Evolutionary conservation across 345 rosid species (phyloP), one percentile per base, ranked within the genome.

Genomic region (Microcos paniculata): DNA sequence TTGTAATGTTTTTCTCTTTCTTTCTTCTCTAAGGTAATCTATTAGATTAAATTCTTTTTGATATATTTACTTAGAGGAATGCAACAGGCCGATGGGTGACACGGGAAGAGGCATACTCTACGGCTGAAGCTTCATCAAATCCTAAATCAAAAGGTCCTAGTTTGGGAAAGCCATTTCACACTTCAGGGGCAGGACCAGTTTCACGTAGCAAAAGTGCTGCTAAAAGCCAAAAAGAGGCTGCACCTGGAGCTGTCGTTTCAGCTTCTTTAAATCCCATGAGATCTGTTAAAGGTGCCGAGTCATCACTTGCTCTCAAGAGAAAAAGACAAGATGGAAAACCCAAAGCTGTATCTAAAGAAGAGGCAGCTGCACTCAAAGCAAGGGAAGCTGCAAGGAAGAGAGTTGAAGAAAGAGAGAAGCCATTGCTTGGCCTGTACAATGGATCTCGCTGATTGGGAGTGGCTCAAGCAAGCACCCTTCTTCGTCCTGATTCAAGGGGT

Each of bases 331-430:
- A 85, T 51, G 88, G 83, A 66, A 89, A 85, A 78, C 90, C 92
- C 1, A 88, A 96, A 88, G 83, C 81, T 33, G 68, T 90, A 63
- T 86, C 96, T 13, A 80, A 78, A 76, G 99, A 90, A 84, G 99
- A 95, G 82, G 84, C 59, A 57, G 90, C 96, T 73, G 99, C 98
- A 19, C 86, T 91, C 52, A 95, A 85, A 82, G 97, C 96, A 2
- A 89, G 99, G 82, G 99, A 90, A 84, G 98, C 99, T 80, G 98
- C 98, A 30, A 90, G 85, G 81, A 95, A 88, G 90, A 90, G 97
- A 78, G 96, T 93, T 43, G 98, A 95, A 84, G 87, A 90, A 72
- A 88, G 99, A 77, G 98, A 95, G 83, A 93, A 92, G 82, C 68
- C 93, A 23, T 83, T 91, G 83, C 97, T 91, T 63, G 99, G 99